These are phyloP conservation scores for Myriosclerotinia curreyana DNA, from an alignment of 2,329 filamentous ascomycete species.

Conservation along the genomic window DNA sequence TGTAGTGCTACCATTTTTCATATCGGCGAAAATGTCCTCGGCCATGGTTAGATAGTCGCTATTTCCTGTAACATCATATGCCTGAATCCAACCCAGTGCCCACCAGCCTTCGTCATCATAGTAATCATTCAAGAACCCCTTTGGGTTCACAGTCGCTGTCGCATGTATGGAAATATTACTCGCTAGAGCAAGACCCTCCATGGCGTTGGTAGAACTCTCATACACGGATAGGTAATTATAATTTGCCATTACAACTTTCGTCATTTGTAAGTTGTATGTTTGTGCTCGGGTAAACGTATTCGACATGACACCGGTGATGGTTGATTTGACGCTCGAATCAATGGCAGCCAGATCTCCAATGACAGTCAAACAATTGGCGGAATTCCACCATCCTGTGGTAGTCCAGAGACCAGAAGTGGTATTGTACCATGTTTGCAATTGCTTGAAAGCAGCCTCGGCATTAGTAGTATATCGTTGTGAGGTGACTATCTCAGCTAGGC, in stretches of 20 bases:
- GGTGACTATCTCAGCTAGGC: conserved; percentile 11
- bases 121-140: conserved; percentile 51
- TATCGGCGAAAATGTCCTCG: conserved; percentile 54
- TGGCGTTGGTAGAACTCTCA: conserved; percentile 1
- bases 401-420: conserved; percentile 59
- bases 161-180: neutral
- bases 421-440: conserved; percentile 63
- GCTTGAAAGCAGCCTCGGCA: conserved; percentile 40
- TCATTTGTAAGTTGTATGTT: conserved; percentile 33
- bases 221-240: conserved; percentile 31
- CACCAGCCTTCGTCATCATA: conserved; percentile 65
- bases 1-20: conserved; percentile 49
- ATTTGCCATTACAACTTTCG: conserved; percentile 30
- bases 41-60: conserved; percentile 52
- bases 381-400: conserved; percentile 70
- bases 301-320: conserved; percentile 43
- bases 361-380: conserved; percentile 62
- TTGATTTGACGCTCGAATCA: conserved; percentile 39
- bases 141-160: conserved; percentile 25
- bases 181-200: neutral
- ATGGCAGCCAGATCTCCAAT: conserved; percentile 50
- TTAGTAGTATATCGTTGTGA: conserved; percentile 27
- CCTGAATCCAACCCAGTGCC: conserved; percentile 58
- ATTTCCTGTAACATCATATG: conserved; percentile 54
- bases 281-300: conserved; percentile 42